Base-by-base conservation (phyloP, 2,329 filamentous ascomycete species). In the Aspergillus ruber region DNA sequence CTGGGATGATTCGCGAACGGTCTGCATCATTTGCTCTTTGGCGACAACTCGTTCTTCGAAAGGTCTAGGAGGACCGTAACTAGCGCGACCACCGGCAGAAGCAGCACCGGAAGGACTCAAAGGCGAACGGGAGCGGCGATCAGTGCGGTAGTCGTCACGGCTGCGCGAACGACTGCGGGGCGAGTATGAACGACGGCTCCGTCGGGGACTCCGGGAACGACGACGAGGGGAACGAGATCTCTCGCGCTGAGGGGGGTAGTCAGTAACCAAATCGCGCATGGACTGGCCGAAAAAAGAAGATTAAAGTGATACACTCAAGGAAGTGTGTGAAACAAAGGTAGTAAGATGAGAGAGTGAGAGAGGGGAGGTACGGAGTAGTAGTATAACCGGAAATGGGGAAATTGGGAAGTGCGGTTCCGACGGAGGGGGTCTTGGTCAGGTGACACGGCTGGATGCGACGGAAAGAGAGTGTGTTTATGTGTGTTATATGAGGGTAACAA, bases 1-100 rank as follows among this genome's bases (percentile, higher is more conserved):
- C 71, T 97, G 93, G 53, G 93, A 97, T 41, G 88, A 86, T 66
- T 97, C 93, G 67, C 90, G 85, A 62, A 96, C 85, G 67, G 83
- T 90, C 73, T 84, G 86, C 88, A 97, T 94, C 89, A 95, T 96
- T 70, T 90, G 85, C 73, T 95, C 90, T 73, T 93, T 90, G 63
- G 86, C 86, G 54, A 79, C 83, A 54, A 82, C 77, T 63, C 90
- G 84, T 64, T 95, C 90, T 71, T 97, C 91, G 73, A 83, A 88
- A 49, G 83, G 84, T 72, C 90, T 84, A 70, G 71, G 58, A 39
- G 71, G 60, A 44, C 85, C 79, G 63, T 79, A 80, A 68, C 79
- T 81, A 21, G 36, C 36, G 72, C 82, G 86, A 53, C 73, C 72
- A 64, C 70, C 70, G 70, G 80, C 82, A 72, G 84, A 79, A 66